Evolutionary conservation across 2,329 filamentous ascomycete species (phyloP), one percentile per base, ranked within the genome.

Genomic region (Talaromyces sp.): DNA sequence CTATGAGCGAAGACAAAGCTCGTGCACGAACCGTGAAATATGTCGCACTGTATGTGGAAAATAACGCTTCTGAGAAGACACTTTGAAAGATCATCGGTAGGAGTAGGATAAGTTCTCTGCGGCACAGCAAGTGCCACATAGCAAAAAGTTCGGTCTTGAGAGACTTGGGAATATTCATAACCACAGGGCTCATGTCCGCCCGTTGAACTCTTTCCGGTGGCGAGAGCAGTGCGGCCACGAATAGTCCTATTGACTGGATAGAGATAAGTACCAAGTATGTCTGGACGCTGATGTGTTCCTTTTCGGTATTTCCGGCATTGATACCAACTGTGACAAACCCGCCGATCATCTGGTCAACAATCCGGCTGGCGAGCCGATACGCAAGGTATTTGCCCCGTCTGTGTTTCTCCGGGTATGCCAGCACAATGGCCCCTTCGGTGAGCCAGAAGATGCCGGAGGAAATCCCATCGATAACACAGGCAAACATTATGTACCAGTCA

Each of bases 261-360:
- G 35, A 38, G 35, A 38, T 38, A 38, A 38, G n/a, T n/a, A 38
- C 35, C 35, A 38, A n/a, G n/a, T 38, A 38, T 7, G 35, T 38
- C 38, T 76, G 67, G 51, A 68, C 69, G 0, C 69, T 69, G 3
- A 75, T 69, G 35, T 71, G 71, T 31, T 71, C 72, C 54, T 50
- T 46, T 10, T 41, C 43, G 21, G 57, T n/a, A 19, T 52, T 38
- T 8, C 59, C 48, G 31, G 56, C 59, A 38, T 38, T 38, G 14
- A 38, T 17, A 38, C 35, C 35, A 38, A 38, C 35, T n/a, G 35
- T 38, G n/a, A 38, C 35, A 38, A 38, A 38, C 35, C 35, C 35
- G 17, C 35, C 35, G 14, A 38, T 17, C 35, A 38, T 38, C 14
- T 38, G 35, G 35, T 17, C 35, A 38, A 38, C 35, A 38, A 38